Evolutionary conservation across 1,139 yeast species (phyloP), one percentile per base, ranked within the genome.

Genomic region (Lodderomyces jiufengensis): DNA sequence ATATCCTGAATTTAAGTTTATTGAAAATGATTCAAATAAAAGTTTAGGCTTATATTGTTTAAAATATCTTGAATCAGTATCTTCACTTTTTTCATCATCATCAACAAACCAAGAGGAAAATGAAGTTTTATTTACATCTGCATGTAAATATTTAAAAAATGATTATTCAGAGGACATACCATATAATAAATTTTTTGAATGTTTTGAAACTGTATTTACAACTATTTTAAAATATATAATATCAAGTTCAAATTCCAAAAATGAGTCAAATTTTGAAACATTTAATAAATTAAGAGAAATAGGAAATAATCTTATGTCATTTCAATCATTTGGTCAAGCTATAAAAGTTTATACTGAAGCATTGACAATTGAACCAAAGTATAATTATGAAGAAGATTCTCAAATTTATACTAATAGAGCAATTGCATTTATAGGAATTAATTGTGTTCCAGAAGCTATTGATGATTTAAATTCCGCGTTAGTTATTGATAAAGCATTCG

Each of bases 371-470:
- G 48, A 57, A 24, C 42, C 43, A 2, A 42, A 43, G 7, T 46
- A 51, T 1, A 33, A 56, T 10, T 29, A 41, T 4, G 40, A 40
- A 12, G 46, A 56, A 31, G 41, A 61, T 27, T 61, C 70, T 2
- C 74, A 68, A 42, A 46, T 69, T 20, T 47, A 55, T 29, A 61
- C 70, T 24, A 69, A 69, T 45, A 44, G 74, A 33, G 70, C 74
- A 9, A 61, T 69, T 34, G 71, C 73, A 12, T 66, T 54, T 38
- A 66, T 69, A 24, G 74, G 73, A 3, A 54, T 68, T 26, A 63
- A 66, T 34, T 67, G 73, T 43, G 65, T 64, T 35, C 59, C 62
- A 0, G 75, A 69, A 44, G 72, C 74, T 3, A 58, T 66, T 4
- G 37, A 50, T 11, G 74, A 68, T 46, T 54, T 69, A 41, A 60